phyloP scores from a whole-genome alignment of 2,329 filamentous ascomycete genomes.

The Akanthomyces uredinophilus region DNA sequence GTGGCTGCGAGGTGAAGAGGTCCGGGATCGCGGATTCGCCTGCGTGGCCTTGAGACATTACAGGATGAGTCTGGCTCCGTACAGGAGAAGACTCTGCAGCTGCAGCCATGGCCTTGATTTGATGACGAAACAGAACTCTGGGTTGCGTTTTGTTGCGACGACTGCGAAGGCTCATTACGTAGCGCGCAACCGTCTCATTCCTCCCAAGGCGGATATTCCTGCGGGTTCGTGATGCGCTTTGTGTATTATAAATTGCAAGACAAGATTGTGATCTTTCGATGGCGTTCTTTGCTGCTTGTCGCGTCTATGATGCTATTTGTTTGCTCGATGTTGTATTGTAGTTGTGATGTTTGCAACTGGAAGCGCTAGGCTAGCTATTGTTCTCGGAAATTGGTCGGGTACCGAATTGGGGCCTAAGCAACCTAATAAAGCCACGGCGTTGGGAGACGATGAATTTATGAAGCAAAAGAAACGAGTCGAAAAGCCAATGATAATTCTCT shows the following conservation, averaged over 20 bases:
- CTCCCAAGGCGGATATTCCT: not conserved
- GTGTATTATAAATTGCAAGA: not conserved
- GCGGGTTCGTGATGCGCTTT: not conserved
- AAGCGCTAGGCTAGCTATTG: conserved; percentile 14
- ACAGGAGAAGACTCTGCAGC: conserved; percentile 1
- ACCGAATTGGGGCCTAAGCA: conserved; percentile 14
- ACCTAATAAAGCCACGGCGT: not conserved
- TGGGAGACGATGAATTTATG: not conserved
- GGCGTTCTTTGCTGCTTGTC: not conserved
- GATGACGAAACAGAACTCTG: conserved; percentile 12
- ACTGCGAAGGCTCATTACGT: conserved; percentile 14
- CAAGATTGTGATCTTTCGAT: not conserved
- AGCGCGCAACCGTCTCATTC: conserved; percentile 7
- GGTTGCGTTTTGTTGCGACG: conserved; percentile 7
- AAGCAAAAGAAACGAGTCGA: not conserved
- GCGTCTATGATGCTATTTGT: not conserved
- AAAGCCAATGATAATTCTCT: not conserved
- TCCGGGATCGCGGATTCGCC: conserved; percentile 37
- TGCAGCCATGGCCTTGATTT: conserved; percentile 12
- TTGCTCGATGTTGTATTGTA: conserved; percentile 5
- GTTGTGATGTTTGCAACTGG: conserved; percentile 2
- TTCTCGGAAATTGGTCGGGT: conserved; percentile 21
- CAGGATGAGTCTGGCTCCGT: not conserved
- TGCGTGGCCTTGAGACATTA: not conserved
- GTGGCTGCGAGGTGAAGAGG: conserved; percentile 54